These are phyloP conservation scores for Thuidium tamariscinum DNA, from an alignment of 225 moss, liverwort and hornwort species.

Conservation along the genomic window DNA sequence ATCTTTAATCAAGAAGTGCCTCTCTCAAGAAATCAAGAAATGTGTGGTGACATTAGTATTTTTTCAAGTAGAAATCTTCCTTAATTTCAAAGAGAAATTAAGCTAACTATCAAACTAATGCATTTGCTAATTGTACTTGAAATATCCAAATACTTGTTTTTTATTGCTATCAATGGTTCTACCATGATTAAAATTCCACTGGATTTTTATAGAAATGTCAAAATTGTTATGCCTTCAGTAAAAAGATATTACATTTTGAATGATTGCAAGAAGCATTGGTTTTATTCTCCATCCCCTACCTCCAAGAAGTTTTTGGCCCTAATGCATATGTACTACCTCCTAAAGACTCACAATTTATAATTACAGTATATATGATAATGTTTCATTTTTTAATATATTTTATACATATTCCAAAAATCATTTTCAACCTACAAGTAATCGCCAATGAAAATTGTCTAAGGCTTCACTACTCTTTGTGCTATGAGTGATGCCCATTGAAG, in stretches of 20 bases:
- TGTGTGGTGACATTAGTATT: fast-evolving
- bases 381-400: neutral
- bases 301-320: neutral
- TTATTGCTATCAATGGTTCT: no score
- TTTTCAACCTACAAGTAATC: neutral
- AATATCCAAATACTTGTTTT: neutral
- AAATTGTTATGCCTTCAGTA: no score
- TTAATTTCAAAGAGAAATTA: fast-evolving
- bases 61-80: neutral
- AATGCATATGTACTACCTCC: neutral
- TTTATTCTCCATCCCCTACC: neutral
- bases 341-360: neutral
- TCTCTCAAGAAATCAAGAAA: fast-evolving
- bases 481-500: fast-evolving
- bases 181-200: neutral
- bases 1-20: neutral
- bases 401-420: neutral
- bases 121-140: neutral
- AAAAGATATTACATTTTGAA: neutral
- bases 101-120: neutral
- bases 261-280: neutral
- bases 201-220: neutral
- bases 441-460: neutral
- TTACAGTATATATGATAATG: neutral
- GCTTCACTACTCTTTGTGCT: fast-evolving